Evolutionary conservation across 2,329 filamentous ascomycete species (phyloP).

Genomic region (Colletotrichum sp.): DNA sequence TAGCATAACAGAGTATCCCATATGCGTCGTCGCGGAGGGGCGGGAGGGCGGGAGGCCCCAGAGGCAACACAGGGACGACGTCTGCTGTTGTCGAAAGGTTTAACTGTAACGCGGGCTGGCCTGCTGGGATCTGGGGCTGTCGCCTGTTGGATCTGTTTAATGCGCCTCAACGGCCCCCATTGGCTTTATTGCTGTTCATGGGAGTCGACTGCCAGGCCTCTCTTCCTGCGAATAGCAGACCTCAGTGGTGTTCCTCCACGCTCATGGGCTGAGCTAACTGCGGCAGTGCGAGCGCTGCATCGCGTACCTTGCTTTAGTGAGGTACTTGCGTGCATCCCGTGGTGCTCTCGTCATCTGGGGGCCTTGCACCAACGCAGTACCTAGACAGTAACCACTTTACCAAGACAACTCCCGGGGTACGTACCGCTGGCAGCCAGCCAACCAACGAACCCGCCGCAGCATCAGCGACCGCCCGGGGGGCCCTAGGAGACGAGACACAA

Average conservation of each 20-base stretch:
- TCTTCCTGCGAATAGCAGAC: background rate
- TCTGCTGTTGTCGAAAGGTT: background rate
- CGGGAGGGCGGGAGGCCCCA: constrained; percentile 5
- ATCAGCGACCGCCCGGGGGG: background rate
- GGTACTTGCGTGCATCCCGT: background rate
- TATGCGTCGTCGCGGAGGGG: background rate
- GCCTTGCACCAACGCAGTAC: background rate
- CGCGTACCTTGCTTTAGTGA: constrained; percentile 20
- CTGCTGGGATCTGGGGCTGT: background rate
- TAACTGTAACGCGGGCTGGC: background rate
- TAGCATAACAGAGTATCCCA: background rate
- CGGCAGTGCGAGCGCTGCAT: constrained; percentile 10
- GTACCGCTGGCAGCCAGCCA: background rate
- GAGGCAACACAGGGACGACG: background rate
- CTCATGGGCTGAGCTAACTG: background rate
- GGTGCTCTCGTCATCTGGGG: background rate
- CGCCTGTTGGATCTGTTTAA: background rate
- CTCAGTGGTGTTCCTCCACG: background rate
- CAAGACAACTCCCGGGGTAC: background rate
- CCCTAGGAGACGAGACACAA: constrained; percentile 1
- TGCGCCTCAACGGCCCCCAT: background rate
- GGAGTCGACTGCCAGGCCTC: background rate
- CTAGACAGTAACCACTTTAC: background rate
- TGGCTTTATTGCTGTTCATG: background rate
- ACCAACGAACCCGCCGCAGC: background rate